These are phyloP conservation scores for Trametes cubensis DNA, from an alignment of 768 basidiomycete species.

Conservation along the genomic window DNA sequence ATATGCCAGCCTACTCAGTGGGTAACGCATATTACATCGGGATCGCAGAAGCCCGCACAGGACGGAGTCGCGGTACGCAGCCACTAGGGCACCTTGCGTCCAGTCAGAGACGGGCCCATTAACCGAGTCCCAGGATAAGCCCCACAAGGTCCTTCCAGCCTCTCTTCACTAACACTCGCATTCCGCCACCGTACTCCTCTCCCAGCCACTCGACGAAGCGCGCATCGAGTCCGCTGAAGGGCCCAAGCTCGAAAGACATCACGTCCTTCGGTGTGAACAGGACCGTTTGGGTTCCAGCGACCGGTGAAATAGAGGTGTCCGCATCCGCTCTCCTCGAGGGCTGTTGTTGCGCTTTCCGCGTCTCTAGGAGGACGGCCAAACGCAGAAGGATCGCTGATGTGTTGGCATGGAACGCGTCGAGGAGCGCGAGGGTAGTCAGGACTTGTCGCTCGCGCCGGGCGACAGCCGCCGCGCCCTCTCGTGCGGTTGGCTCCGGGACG, in stretches of 20 bases:
- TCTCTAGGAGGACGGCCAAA: slow-evolving; percentile 48
- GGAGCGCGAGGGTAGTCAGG: slow-evolving; percentile 56
- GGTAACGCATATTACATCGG: not conserved
- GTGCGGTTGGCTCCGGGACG: slow-evolving; percentile 10
- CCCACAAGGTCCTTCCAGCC: slow-evolving; percentile 52
- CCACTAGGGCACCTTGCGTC: not conserved
- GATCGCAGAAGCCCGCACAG: not conserved
- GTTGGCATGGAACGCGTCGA: slow-evolving; percentile 63
- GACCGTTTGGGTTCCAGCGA: slow-evolving; percentile 30
- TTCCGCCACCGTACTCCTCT: slow-evolving; percentile 60
- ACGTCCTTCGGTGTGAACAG: slow-evolving; percentile 67
- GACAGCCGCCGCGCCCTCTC: slow-evolving; percentile 9
- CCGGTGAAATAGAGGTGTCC: not conserved
- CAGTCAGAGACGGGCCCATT: slow-evolving; percentile 9
- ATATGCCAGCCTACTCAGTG: not conserved
- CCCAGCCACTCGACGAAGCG: slow-evolving; percentile 78
- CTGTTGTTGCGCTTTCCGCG: slow-evolving; percentile 64
- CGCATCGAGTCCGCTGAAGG: slow-evolving; percentile 71
- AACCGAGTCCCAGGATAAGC: slow-evolving; percentile 47
- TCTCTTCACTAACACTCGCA: slow-evolving; percentile 42
- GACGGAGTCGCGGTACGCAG: not conserved
- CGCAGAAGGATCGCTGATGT: slow-evolving; percentile 31
- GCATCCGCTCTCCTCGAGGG: slow-evolving; percentile 56
- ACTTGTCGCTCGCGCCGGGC: slow-evolving; percentile 38
- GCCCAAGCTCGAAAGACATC: slow-evolving; percentile 69